Evolutionary conservation across 2,329 filamentous ascomycete genomes (phyloP), one percentile per base, ranked within the genome.

Genomic region (Microcyclosporella mali): DNA sequence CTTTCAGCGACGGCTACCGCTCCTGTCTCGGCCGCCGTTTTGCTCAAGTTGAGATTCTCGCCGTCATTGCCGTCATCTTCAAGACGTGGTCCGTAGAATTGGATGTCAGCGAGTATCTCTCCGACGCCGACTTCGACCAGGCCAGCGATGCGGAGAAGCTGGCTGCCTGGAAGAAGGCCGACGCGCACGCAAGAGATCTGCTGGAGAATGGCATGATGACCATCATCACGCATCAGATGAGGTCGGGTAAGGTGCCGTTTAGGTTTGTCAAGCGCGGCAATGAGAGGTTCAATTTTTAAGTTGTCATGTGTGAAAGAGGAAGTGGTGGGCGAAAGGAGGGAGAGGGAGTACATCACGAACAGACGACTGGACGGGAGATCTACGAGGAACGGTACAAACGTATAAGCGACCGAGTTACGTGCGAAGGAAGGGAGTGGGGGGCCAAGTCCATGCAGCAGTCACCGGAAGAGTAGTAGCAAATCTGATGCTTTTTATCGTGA

Each of bases 191-290:
- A 19, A 65, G 73, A 46, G 60, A 67, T 39, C 70, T 75, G 40
- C 58, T 88, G 37, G 65, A 63, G 43, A 66, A 70, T 25, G 79
- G 69, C 11, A 70, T 83, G 53, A 72, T 67, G 19, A 76, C 75
- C n/a, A 64, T 85, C 43, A 72, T 90, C 47, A 88, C 85, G 46
- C 68, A 90, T 52, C 85, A 87, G 66, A 70, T 90, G 63, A 72
- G 79, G 21, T 72, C 68, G n/a, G 68, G 69, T 4, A 69, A 74
- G 41, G 78, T 90, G 27, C 81, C 82, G 0, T 67, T 90, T 31
- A 68, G 84, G 50, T 64, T 90, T 51, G 81, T 86, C 8, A 78
- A 68, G 66, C 78, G 82, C 52, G 85, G 85, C 0, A 66, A 75
- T 50, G 86, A 89, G 71, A 74, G 75, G 56, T 88, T 89, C 40